Percentiles rank a stretch among this genome's conserved stretches.
Evolutionary conservation across 352 stramenopile genomes (phyloP).

Genomic region (Globisporangium lucens): DNA sequence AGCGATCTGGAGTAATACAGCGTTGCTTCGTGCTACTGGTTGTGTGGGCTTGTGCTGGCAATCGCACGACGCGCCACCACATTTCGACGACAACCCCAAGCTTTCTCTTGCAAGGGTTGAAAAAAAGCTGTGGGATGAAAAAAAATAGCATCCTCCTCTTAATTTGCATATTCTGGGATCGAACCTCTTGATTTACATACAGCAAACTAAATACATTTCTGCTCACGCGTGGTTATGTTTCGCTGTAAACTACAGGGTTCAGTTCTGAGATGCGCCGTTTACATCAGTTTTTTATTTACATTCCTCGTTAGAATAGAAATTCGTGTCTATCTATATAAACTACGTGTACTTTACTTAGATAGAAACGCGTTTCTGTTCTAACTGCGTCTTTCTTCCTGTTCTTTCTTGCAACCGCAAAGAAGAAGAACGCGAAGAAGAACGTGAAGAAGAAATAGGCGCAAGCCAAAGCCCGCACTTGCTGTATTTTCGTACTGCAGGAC

Average conservation of each 20-base stretch:
- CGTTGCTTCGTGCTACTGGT: background rate
- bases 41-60: background rate
- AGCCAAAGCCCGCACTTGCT: background rate
- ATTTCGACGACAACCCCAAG: background rate
- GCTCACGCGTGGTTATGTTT: background rate
- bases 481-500: background rate
- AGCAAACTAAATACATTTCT: background rate
- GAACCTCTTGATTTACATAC: background rate
- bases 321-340: background rate
- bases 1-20: too few species aligned
- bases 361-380: background rate
- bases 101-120: background rate
- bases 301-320: background rate
- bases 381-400: background rate
- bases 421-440: background rate
- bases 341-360: background rate
- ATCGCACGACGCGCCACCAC: background rate
- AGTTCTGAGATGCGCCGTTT: background rate
- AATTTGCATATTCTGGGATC: background rate
- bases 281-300: background rate
- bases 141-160: background rate
- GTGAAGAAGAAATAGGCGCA: constrained; percentile 5
- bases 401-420: background rate
- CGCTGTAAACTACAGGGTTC: background rate
- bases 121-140: background rate